These are phyloP conservation scores for Lumnitzera littorea DNA, from an alignment of 345 rosid genomes.

Conservation along the genomic window DNA sequence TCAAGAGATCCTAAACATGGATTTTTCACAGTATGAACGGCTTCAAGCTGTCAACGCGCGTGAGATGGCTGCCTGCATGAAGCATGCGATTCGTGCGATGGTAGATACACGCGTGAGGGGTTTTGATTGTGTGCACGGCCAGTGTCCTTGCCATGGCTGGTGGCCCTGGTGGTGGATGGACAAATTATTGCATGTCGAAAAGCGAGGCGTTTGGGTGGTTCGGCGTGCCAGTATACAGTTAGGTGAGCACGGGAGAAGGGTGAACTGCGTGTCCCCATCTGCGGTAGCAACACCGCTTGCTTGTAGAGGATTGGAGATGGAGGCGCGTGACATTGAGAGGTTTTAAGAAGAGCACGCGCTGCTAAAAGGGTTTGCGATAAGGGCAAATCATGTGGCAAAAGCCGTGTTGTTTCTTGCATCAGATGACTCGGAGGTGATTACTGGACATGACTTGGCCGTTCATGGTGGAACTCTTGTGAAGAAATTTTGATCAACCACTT, in stretches of 20 bases:
- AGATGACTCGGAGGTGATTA: constrained; percentile 1
- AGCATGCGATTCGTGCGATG: constrained; percentile 27
- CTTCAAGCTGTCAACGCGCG: constrained; percentile 17
- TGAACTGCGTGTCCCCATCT: constrained; percentile 23
- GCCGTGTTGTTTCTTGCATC: constrained; percentile 3
- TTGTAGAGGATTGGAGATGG: background rate
- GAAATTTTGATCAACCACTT: too few species aligned
- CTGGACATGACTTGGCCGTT: background rate
- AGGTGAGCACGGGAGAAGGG: constrained; percentile 16
- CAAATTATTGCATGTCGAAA: constrained; percentile 24
- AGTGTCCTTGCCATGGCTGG: constrained; percentile 10
- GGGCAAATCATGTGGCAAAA: background rate
- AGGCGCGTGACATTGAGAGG: constrained; percentile 6
- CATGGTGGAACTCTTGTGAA: background rate
- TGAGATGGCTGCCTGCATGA: constrained; percentile 14
- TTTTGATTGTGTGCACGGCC: constrained; percentile 22
- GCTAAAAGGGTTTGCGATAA: constrained; percentile 1
- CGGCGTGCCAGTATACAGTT: constrained; percentile 21
- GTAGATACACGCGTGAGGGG: constrained; percentile 13
- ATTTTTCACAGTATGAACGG: constrained; percentile 3
- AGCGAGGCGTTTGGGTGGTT: constrained; percentile 20
- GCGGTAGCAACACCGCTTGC: constrained; percentile 14
- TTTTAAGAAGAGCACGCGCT: background rate
- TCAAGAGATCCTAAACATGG: constrained; percentile 16
- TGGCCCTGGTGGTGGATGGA: background rate